Conservation (phyloP, 305 asterid genomes). For the Solanum chacoense region DNA sequence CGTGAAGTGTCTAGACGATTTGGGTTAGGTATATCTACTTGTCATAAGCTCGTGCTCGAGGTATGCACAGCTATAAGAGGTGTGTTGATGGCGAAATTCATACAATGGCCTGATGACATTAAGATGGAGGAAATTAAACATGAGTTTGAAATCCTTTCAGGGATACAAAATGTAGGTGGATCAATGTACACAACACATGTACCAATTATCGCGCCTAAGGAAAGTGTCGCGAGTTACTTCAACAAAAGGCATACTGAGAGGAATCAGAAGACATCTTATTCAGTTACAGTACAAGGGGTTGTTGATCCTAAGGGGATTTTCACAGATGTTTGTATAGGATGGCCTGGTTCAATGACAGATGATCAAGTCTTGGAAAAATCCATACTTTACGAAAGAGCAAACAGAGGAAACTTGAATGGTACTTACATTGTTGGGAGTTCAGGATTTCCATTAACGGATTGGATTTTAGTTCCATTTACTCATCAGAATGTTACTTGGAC, state of each 20-base stretch:
- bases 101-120: conserved; percentile 60
- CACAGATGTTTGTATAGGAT: conserved; percentile 63
- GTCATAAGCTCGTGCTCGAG: conserved; percentile 71
- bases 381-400: conserved; percentile 44
- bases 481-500: conserved; percentile 52
- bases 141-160: conserved; percentile 31
- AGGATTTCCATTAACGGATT: conserved; percentile 41
- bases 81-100: conserved; percentile 49
- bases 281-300: conserved; percentile 69
- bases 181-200: conserved; percentile 59
- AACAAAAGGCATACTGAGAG: conserved; percentile 69
- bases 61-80: conserved; percentile 55
- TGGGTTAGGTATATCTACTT: conserved; percentile 77
- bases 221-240: conserved; percentile 37
- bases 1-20: conserved; percentile 66
- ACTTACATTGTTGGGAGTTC: conserved; percentile 39
- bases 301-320: conserved; percentile 47
- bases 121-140: conserved; percentile 16
- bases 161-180: conserved; percentile 47
- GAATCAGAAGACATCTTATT: conserved; percentile 61
- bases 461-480: conserved; percentile 53
- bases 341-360: conserved; percentile 79
- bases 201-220: conserved; percentile 69
- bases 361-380: conserved; percentile 72
- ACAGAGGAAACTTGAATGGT: conserved; percentile 22